A percentile compares a stretch with the other conserved stretches of the same genome.
phyloP scores from a whole-genome alignment of 768 basidiomycete genomes.

The Xerocomus spinulosus region DNA sequence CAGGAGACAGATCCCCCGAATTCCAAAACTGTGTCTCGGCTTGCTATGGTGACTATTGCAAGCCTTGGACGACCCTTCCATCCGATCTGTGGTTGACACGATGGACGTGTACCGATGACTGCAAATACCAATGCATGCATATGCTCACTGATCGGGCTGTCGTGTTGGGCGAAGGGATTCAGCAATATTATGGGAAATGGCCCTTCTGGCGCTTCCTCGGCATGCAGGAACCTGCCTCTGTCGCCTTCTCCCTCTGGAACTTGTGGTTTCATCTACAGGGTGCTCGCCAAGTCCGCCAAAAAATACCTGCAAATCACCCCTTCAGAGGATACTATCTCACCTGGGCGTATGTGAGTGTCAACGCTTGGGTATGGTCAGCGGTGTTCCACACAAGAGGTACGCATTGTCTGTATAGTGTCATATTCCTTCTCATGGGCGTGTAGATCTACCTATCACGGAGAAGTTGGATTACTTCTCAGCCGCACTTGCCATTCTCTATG shows the following conservation, averaged over 20 bases:
- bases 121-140: conserved; percentile 89
- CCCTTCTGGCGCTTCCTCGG: conserved; percentile 87
- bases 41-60: conserved; percentile 31
- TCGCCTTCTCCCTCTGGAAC: conserved; percentile 85
- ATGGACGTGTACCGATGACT: conserved; percentile 89
- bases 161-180: conserved; percentile 38
- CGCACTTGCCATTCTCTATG: conserved; percentile 74
- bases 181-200: conserved; percentile 97
- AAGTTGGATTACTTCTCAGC: conserved; percentile 95
- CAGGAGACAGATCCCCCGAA: conserved; percentile 32
- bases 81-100: conserved; percentile 59
- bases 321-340: conserved; percentile 63
- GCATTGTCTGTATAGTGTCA: conserved; percentile 16
- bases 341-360: conserved; percentile 71
- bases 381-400: conserved; percentile 91
- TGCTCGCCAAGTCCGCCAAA: conserved; percentile 40
- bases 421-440: conserved; percentile 6
- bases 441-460: conserved; percentile 81
- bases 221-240: conserved; percentile 92
- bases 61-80: conserved; percentile 38
- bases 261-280: conserved; percentile 71
- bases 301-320: conserved; percentile 54
- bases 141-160: conserved; percentile 57
- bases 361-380: conserved; percentile 90
- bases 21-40: conserved; percentile 37